Percentiles rank a stretch among this genome's conserved stretches.
Conservation (phyloP, 2,329 filamentous ascomycete species). For the Tolypocladium inflatum region DNA sequence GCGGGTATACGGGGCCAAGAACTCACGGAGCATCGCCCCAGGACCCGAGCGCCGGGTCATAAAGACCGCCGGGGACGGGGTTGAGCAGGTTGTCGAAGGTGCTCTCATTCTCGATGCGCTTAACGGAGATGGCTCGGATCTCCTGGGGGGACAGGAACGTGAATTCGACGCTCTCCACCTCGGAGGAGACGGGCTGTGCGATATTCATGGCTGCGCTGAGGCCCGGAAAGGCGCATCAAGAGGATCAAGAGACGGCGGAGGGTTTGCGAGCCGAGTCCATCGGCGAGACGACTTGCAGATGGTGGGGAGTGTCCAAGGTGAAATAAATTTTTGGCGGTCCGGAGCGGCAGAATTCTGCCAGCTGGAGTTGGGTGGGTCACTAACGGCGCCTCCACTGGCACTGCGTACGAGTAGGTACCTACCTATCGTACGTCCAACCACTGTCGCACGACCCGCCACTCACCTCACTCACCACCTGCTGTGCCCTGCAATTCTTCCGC, state of each 20-base stretch:
- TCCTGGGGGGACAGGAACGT: conserved; percentile 73
- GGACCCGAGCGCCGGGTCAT: conserved; percentile 84
- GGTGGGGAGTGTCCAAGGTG: conserved; percentile 7
- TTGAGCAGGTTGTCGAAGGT: conserved; percentile 93
- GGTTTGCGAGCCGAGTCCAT: conserved; percentile 9
- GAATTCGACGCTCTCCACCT: conserved; percentile 83
- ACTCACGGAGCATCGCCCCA: conserved; percentile 74
- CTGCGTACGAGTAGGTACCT: too few relatives aligned
- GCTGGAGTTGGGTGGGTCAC: not conserved
- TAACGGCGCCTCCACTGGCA: not conserved
- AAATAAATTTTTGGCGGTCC: conserved; percentile 37
- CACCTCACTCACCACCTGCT: not conserved
- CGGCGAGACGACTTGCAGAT: not conserved
- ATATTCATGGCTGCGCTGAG: conserved; percentile 46
- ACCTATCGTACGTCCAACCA: too few relatives aligned
- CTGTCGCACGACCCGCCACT: not conserved
- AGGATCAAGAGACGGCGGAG: not conserved
- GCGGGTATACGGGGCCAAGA: not conserved
- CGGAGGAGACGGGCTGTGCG: conserved; percentile 72
- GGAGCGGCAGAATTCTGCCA: conserved; percentile 28
- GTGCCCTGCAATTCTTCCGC: not conserved
- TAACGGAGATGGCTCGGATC: conserved; percentile 83
- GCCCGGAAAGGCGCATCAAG: not conserved
- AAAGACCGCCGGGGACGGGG: conserved; percentile 81
- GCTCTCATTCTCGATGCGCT: conserved; percentile 82